These are phyloP conservation scores for Decorospora gaudefroyi DNA, from an alignment of 2,329 filamentous ascomycete genomes.

Conservation along the genomic window DNA sequence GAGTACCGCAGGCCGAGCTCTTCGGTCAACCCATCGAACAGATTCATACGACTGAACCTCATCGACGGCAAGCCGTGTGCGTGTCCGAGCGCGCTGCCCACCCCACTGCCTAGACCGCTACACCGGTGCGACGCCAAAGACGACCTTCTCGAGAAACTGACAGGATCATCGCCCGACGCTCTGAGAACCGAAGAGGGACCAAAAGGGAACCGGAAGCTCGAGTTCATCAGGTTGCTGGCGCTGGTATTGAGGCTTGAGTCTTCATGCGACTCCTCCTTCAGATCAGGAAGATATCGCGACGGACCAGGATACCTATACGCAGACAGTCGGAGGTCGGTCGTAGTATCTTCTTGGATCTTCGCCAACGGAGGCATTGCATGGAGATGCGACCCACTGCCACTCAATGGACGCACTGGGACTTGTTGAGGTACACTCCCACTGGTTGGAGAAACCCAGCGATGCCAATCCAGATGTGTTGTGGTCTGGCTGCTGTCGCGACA, in stretches of 20 bases:
- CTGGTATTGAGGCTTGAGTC: constrained; percentile 51
- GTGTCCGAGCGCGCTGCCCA: constrained; percentile 29
- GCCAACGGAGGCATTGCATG: constrained; percentile 6
- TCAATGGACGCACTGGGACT: constrained; percentile 6
- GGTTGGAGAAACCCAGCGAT: background rate
- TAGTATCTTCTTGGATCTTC: constrained; percentile 34
- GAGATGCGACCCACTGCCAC: constrained; percentile 15
- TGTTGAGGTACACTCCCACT: constrained; percentile 1
- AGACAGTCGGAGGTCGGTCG: constrained; percentile 42
- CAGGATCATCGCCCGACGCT: constrained; percentile 29
- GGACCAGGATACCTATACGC: constrained; percentile 39
- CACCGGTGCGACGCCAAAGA: constrained; percentile 28
- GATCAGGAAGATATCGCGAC: constrained; percentile 48
- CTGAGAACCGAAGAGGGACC: constrained; percentile 24
- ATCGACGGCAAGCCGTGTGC: constrained; percentile 53
- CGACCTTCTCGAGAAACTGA: constrained; percentile 24
- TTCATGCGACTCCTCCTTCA: constrained; percentile 56
- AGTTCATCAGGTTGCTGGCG: constrained; percentile 40
- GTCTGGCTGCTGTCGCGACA: constrained; percentile 42
- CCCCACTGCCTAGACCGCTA: constrained; percentile 26
- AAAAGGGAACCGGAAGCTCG: constrained; percentile 34
- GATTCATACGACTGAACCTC: constrained; percentile 54
- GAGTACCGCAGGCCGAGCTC: constrained; percentile 48
- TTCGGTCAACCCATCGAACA: constrained; percentile 53
- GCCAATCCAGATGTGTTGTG: constrained; percentile 45